Conservation (phyloP, 352 stramenopile species). For the Pythium phragmitis region DNA sequence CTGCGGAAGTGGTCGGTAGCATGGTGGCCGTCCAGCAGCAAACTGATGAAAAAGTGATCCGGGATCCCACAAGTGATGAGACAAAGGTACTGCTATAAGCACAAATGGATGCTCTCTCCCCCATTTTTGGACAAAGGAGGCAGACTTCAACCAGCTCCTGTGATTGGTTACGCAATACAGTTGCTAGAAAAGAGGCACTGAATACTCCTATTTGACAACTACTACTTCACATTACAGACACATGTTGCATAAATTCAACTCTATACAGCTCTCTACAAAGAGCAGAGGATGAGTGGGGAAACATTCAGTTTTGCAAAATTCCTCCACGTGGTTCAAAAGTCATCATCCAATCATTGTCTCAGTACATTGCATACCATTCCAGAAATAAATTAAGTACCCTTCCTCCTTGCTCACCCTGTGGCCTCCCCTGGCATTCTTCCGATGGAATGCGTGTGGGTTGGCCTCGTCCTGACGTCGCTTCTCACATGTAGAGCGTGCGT, state of each 20-base stretch:
- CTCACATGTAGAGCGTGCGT: conserved; percentile 4
- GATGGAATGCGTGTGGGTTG: conserved; percentile 11
- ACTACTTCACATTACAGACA: no score
- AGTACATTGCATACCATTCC: background rate
- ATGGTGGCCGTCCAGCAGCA: background rate
- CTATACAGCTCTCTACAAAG: background rate
- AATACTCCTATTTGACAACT: background rate
- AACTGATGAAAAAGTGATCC: background rate
- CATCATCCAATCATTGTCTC: background rate
- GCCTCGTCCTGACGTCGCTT: no score
- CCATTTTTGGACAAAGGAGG: background rate
- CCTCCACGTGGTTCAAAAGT: background rate
- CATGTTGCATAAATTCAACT: no score
- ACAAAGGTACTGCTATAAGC: background rate
- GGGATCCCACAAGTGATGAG: no score
- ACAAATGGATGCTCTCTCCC: background rate
- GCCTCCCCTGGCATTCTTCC: conserved; percentile 16
- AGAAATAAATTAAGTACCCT: conserved; percentile 22
- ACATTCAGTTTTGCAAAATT: background rate
- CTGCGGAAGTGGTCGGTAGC: conserved; percentile 1
- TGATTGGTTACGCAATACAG: background rate
- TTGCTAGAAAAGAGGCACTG: background rate
- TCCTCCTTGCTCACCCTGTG: background rate
- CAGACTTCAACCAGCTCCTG: background rate
- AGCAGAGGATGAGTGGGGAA: background rate